These are phyloP conservation scores for Ophiocordyceps sinensis DNA, from an alignment of 2,329 filamentous ascomycete species.

Conservation along the genomic window DNA sequence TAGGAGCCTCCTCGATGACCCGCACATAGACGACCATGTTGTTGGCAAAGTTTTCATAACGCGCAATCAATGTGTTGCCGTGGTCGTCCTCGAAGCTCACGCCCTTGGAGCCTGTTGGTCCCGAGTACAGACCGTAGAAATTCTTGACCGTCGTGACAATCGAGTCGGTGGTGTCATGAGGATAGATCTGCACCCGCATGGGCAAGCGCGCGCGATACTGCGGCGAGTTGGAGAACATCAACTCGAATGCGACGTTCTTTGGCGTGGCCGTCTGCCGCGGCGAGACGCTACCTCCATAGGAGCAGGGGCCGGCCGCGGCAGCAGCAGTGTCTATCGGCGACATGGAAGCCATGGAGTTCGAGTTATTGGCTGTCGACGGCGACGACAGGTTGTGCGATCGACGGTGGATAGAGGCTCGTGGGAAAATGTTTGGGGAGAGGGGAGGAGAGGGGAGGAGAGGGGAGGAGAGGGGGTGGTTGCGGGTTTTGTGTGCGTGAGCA, in stretches of 20 bases:
- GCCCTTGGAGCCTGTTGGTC: conserved; percentile 52
- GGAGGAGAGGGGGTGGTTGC: conserved; percentile 7
- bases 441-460: too few relatives aligned
- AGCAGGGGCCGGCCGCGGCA: conserved; percentile 19
- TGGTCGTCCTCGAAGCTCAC: conserved; percentile 90
- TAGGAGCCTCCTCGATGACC: conserved; percentile 50
- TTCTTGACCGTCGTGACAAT: conserved; percentile 98
- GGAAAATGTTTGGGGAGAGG: conserved; percentile 3
- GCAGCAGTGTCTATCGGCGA: conserved; percentile 25
- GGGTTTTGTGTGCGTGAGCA: conserved; percentile 18
- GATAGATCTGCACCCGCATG: conserved; percentile 83
- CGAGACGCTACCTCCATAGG: conserved; percentile 28
- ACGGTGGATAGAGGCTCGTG: conserved; percentile 6
- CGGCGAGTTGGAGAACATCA: conserved; percentile 53
- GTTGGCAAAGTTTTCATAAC: conserved; percentile 88
- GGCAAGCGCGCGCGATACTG: conserved; percentile 61
- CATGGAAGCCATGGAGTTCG: conserved; percentile 27
- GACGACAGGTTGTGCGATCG: conserved; percentile 7
- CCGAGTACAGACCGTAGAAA: conserved; percentile 91
- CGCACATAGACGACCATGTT: conserved; percentile 91
- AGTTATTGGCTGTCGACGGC: conserved; percentile 9
- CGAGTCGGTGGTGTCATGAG: conserved; percentile 91
- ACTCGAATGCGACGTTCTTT: conserved; percentile 69
- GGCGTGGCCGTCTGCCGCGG: conserved; percentile 34
- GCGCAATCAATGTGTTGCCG: conserved; percentile 82